Conservation (phyloP, 1,139 yeast genomes). For the Diutina scorzettiae region DNA sequence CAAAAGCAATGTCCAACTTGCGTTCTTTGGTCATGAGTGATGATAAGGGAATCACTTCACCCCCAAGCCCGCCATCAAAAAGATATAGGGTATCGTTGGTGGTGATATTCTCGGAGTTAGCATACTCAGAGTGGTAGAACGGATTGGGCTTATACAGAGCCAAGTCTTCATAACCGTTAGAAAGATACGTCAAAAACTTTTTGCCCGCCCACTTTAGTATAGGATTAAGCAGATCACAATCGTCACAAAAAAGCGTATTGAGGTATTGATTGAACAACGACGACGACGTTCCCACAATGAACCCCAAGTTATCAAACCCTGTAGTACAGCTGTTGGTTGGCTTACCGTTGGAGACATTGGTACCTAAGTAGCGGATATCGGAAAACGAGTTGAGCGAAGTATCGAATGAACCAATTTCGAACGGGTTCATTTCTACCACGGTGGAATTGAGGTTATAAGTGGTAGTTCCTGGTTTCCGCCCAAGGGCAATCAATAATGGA, state of each 20-base stretch:
- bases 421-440: conserved; percentile 69
- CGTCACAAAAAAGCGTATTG: conserved; percentile 40
- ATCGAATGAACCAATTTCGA: conserved; percentile 86
- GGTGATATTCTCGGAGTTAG: conserved; percentile 17
- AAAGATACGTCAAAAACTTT: conserved; percentile 31
- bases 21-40: conserved; percentile 25
- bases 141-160: conserved; percentile 40
- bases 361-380: conserved; percentile 62
- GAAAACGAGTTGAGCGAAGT: conserved; percentile 48
- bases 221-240: conserved; percentile 20
- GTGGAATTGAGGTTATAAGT: conserved; percentile 63
- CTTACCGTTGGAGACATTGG: conserved; percentile 14
- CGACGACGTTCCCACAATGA: conserved; percentile 67
- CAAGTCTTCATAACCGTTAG: conserved; percentile 25
- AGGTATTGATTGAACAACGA: conserved; percentile 65
- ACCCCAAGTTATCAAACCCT: conserved; percentile 74
- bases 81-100: conserved; percentile 20
- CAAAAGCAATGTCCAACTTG: conserved; percentile 25
- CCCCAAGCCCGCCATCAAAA: conserved; percentile 33
- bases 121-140: conserved; percentile 32
- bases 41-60: conserved; percentile 26
- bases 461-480: conserved; percentile 60
- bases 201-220: conserved; percentile 36
- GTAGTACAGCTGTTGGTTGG: conserved; percentile 16
- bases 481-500: conserved; percentile 71